phyloP scores from a whole-genome alignment of 2,329 filamentous ascomycete species.

The Pestalotiopsis sp. region DNA sequence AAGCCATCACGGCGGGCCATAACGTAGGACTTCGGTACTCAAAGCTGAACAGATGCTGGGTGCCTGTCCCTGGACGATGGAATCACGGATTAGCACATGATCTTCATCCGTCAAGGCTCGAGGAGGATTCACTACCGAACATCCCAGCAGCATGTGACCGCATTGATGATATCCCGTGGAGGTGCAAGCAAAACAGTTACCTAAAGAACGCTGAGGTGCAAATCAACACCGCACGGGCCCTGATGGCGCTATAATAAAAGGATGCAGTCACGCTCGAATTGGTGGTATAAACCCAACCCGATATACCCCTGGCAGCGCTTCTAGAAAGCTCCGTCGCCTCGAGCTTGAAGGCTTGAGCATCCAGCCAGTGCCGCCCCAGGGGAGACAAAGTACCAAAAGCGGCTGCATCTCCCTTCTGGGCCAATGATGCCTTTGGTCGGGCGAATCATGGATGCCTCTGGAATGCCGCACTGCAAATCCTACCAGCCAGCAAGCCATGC shows the following conservation, averaged over 20 bases:
- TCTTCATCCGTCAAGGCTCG: background rate
- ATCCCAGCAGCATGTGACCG: background rate
- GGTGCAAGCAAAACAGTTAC: background rate
- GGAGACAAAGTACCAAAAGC: background rate
- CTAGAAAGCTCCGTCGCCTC: constrained; percentile 2
- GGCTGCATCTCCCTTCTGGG: background rate
- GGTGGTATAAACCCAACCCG: constrained; percentile 1
- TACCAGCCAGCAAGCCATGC: background rate
- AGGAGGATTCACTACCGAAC: background rate
- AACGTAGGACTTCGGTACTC: too few species aligned
- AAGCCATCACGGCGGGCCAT: too few species aligned
- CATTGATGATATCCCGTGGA: background rate
- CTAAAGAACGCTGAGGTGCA: constrained; percentile 1
- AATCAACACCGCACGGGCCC: constrained; percentile 3
- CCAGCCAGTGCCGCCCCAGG: background rate
- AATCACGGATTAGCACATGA: background rate
- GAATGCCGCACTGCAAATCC: background rate
- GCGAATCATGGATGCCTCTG: background rate
- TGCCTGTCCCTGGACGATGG: too few species aligned
- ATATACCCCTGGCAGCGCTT: constrained; percentile 2
- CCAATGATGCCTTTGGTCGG: background rate
- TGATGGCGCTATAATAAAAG: constrained; percentile 3
- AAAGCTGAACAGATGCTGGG: too few species aligned
- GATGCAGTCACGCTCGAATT: background rate
- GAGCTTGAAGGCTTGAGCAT: background rate